Percentiles rank a stretch among this genome's conserved stretches.
Evolutionary conservation across 108 stramenopile species (phyloP).

Genomic region (Skeletonema menzelii): DNA sequence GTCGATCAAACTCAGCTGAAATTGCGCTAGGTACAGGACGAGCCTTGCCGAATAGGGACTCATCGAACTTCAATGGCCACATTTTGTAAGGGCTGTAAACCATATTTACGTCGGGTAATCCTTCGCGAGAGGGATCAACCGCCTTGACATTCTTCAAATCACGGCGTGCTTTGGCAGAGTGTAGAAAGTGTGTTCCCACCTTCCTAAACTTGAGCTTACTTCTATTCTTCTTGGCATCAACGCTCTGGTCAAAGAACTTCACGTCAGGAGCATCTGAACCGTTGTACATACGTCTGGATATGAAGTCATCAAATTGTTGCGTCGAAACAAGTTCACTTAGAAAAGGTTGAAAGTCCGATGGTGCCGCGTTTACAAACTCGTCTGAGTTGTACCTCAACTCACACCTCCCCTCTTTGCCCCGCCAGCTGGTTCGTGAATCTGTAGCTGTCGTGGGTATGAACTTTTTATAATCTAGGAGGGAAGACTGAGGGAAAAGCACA

Average conservation of each 20-base stretch:
- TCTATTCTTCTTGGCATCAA: constrained; percentile 86
- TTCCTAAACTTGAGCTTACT: constrained; percentile 72
- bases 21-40: constrained; percentile 77
- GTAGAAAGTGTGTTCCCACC: constrained; percentile 76
- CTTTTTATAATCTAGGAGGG: constrained; percentile 76
- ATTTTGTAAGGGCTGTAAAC: constrained; percentile 57
- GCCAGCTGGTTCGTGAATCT: constrained; percentile 24
- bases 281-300: constrained; percentile 78
- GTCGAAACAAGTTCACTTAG: constrained; percentile 61
- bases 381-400: constrained; percentile 50
- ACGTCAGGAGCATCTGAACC: constrained; percentile 71
- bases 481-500: constrained; percentile 12
- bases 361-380: constrained; percentile 57
- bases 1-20: constrained; percentile 82
- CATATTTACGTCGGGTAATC: constrained; percentile 20
- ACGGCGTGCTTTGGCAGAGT: constrained; percentile 75
- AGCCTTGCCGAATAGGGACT: constrained; percentile 53
- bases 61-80: constrained; percentile 69
- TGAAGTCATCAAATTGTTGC: constrained; percentile 87
- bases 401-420: constrained; percentile 39
- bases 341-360: constrained; percentile 56
- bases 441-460: constrained; percentile 39
- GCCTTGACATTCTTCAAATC: constrained; percentile 64
- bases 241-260: constrained; percentile 88
- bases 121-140: constrained; percentile 53